Evolutionary conservation across 176 grass and related monocot species (phyloP).

Genomic region (Cymbopogon citratus): DNA sequence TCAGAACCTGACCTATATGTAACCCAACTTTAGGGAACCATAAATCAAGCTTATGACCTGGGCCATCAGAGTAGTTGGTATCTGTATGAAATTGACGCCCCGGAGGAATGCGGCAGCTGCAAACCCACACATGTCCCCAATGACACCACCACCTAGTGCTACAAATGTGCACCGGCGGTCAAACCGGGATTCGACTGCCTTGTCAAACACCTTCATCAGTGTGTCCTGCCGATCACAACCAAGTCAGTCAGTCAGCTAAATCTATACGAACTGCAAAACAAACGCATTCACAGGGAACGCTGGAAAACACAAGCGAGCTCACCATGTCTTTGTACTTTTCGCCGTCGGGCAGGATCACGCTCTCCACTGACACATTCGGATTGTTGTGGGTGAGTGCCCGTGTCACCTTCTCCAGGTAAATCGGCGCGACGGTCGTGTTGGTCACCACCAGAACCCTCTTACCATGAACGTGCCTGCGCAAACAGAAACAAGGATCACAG

Average conservation of each 20-base stretch:
- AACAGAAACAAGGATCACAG: neutral
- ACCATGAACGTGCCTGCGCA: slow-evolving; percentile 83
- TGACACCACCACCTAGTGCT: slow-evolving; percentile 82
- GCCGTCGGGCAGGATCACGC: slow-evolving; percentile 84
- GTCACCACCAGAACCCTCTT: slow-evolving; percentile 93
- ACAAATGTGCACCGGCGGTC: slow-evolving; percentile 85
- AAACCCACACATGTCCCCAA: slow-evolving; percentile 95
- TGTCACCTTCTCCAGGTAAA: slow-evolving; percentile 88
- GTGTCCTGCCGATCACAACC: slow-evolving; percentile 49
- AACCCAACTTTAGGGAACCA: neutral
- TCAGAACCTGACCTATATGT: slow-evolving; percentile 5
- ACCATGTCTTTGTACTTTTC: slow-evolving; percentile 97
- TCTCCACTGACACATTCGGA: slow-evolving; percentile 65
- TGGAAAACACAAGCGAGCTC: neutral
- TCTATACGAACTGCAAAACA: neutral
- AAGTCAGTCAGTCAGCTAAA: slow-evolving; percentile 1
- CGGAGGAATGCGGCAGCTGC: slow-evolving; percentile 74
- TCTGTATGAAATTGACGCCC: slow-evolving; percentile 99
- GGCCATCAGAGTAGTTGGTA: slow-evolving; percentile 95
- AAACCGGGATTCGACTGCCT: slow-evolving; percentile 61
- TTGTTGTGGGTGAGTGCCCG: slow-evolving; percentile 75
- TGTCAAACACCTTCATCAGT: slow-evolving; percentile 88
- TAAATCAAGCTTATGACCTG: slow-evolving; percentile 47
- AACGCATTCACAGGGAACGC: neutral
- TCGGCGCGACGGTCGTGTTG: slow-evolving; percentile 74